phyloP scores from a whole-genome alignment of 129 eudicot species.

The Calendula officinalis region DNA sequence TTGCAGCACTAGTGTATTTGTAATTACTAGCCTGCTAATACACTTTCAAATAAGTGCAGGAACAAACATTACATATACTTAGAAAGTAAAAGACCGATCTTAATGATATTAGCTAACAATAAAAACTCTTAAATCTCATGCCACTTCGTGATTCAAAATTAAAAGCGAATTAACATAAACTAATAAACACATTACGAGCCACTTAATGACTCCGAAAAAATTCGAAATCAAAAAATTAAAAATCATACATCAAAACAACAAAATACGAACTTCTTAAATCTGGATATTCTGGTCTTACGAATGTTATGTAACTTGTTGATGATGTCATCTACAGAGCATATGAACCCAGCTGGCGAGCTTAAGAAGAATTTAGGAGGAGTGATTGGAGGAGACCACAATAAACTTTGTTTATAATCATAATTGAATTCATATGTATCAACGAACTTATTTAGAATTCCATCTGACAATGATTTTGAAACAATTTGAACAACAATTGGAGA shows the following conservation, averaged over 20 bases:
- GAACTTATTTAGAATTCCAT: slow-evolving; percentile 50
- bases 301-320: slow-evolving; percentile 27
- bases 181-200: not conserved
- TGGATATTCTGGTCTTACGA: slow-evolving; percentile 21
- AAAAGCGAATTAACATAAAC: too few species aligned
- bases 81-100: too few species aligned
- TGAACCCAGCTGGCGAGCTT: slow-evolving; percentile 31
- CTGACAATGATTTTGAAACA: slow-evolving; percentile 55
- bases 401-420: slow-evolving; percentile 45
- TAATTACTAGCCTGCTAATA: too few species aligned
- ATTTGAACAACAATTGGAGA: slow-evolving; percentile 34
- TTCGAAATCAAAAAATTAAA: not conserved
- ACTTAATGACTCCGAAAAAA: not conserved
- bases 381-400: slow-evolving; percentile 61
- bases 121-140: too few species aligned
- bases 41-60: too few species aligned
- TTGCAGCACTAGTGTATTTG: too few species aligned
- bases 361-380: slow-evolving; percentile 40
- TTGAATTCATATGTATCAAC: slow-evolving; percentile 49
- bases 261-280: slow-evolving; percentile 25
- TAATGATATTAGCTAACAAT: too few species aligned
- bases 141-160: too few species aligned
- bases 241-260: slow-evolving; percentile 26
- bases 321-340: slow-evolving; percentile 34
- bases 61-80: too few species aligned